Conservation (phyloP, 2,329 filamentous ascomycete genomes). For the Pseudofabraea citricarpa region DNA sequence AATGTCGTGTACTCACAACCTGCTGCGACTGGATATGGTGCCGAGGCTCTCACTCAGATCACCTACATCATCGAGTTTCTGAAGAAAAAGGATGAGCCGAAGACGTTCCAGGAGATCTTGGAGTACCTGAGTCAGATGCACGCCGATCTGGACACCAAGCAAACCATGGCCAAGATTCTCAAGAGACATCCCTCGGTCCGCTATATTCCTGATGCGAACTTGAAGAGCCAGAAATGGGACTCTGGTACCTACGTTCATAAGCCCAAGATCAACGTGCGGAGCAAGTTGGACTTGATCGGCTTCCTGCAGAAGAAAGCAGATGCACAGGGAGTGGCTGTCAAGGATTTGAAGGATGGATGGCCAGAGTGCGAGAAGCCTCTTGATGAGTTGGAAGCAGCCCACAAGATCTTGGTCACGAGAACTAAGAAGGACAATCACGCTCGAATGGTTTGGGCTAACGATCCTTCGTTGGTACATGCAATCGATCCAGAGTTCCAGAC, state of each 20-base stretch:
- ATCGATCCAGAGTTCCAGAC: conserved; percentile 79
- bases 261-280: conserved; percentile 78
- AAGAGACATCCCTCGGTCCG: conserved; percentile 56
- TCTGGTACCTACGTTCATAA: conserved; percentile 76
- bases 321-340: conserved; percentile 75
- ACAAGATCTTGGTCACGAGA: conserved; percentile 78
- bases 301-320: conserved; percentile 79
- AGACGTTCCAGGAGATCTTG: conserved; percentile 72
- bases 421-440: conserved; percentile 90
- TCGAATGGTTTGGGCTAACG: conserved; percentile 84
- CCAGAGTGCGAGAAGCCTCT: conserved; percentile 76
- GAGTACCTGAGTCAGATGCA: conserved; percentile 71
- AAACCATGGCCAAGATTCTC: conserved; percentile 63
- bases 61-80: conserved; percentile 82
- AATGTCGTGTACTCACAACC: conserved; percentile 72
- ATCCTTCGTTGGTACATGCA: conserved; percentile 67
- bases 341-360: conserved; percentile 96
- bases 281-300: conserved; percentile 69
- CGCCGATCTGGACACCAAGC: conserved; percentile 55
- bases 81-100: conserved; percentile 63
- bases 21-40: conserved; percentile 68
- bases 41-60: conserved; percentile 81
- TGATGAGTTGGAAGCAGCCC: conserved; percentile 69
- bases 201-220: conserved; percentile 49
- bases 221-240: conserved; percentile 63